Base-by-base conservation (phyloP, 176 grass and related monocot species). In the Musa beccarii region DNA sequence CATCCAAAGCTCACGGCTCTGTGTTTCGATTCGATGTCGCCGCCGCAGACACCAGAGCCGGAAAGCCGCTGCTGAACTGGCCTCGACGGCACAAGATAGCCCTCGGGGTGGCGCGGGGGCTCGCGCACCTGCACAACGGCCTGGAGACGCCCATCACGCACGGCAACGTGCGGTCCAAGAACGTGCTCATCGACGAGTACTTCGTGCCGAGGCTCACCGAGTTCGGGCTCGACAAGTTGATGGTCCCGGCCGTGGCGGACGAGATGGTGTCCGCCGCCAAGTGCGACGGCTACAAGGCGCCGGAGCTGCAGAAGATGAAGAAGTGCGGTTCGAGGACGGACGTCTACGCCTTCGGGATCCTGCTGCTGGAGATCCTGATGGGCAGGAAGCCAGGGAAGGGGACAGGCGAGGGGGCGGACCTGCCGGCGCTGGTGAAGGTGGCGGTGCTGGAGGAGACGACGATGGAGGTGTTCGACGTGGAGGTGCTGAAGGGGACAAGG, bases 291-390 rank as follows among this genome's bases (percentile, higher is more conserved):
- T 98, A 98, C 80, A 91, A 72, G 53, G 90, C 90, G 13, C 90
- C 90, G 26, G 94, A 93, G 84, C 79, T 98, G 80, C 88, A 82
- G 49, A 83, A 85, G 43, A 81, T 85, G 88, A 82, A 66, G 61
- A 84, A 66, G 52, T 81, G 81, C 84, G 80, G 65, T 66, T 61
- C 94, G 67, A 83, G 94, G 25, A 93, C 88, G 3, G 94, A 98
- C 54, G 90, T 98, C 71, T 98, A 93, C 83, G 88, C 95, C 11
- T 98, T 98, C 54, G 95, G 95, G 69, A 98, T 98, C 57, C 88
- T 98, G 54, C 78, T 98, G 49, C 55, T 98, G 75, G 95, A 98
- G 86, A 80, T 98, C 51, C 78, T 98, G 29, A 87, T 87, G 82
- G 88, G 94, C 11, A 80, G 82, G 80, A 89, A 78, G 81, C 86